Evolutionary conservation across 139 green algal species (phyloP).

Genomic region (Chara braunii): DNA sequence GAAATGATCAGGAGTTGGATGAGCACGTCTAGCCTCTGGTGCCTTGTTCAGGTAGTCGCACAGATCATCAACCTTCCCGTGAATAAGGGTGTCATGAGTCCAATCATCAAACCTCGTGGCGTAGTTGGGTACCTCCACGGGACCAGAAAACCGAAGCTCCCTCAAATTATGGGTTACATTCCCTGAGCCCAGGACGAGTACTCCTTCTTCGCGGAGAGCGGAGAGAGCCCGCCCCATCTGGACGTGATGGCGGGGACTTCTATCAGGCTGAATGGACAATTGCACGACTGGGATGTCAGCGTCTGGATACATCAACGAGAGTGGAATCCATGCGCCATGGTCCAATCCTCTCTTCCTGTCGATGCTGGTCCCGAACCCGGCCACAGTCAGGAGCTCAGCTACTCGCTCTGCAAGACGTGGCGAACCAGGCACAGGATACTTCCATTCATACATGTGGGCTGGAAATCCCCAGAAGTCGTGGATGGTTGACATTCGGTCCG

Average conservation of each 20-base stretch:
- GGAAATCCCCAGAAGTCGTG: slow-evolving; percentile 73
- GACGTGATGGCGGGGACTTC: slow-evolving; percentile 44
- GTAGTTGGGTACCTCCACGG: no score
- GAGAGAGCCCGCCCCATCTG: slow-evolving; percentile 57
- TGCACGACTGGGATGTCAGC: slow-evolving; percentile 59
- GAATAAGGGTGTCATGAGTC: no score
- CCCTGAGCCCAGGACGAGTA: slow-evolving; percentile 55
- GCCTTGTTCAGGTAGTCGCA: not conserved
- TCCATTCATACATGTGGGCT: slow-evolving; percentile 49
- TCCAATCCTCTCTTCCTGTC: slow-evolving; percentile 56
- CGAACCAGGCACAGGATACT: slow-evolving; percentile 51
- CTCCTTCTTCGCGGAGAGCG: slow-evolving; percentile 60
- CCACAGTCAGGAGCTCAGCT: slow-evolving; percentile 45
- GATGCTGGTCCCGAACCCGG: slow-evolving; percentile 38
- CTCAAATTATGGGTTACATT: slow-evolving; percentile 26
- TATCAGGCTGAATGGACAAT: slow-evolving; percentile 46
- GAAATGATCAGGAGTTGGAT: slow-evolving; percentile 32
- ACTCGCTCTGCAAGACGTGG: slow-evolving; percentile 47
- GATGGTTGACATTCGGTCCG: slow-evolving; percentile 23
- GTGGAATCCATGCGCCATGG: slow-evolving; percentile 69
- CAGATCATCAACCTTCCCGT: no score
- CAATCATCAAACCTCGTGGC: no score
- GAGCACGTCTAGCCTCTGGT: not conserved
- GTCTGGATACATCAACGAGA: slow-evolving; percentile 58
- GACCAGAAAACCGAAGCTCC: no score